Evolutionary conservation across 2,329 filamentous ascomycete genomes (phyloP), one percentile per base, ranked within the genome.

Genomic region (Xylaria sp.): DNA sequence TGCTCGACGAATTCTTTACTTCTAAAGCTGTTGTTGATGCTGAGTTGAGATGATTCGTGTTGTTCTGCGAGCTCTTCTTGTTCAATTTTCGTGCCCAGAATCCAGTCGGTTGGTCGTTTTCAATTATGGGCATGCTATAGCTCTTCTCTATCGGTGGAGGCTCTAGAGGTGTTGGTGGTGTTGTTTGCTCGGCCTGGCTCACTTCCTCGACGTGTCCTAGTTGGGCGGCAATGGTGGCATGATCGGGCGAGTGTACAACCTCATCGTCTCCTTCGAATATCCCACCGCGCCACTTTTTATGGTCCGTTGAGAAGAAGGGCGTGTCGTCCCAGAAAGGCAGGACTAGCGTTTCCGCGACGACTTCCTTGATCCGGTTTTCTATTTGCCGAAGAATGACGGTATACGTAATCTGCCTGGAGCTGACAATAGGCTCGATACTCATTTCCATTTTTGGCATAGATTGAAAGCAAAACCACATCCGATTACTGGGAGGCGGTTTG

Each of bases 251-350:
- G 37, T 72, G 69, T 25, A 77, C 74, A 2, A 83, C 78, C 1
- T 76, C 78, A 63, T 83, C 79, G 47, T 87, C 85, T 27, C 82
- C 81, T 31, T 84, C 81, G 71, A 87, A 99, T 19, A 98, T 90
- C 0, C 95, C 95, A 10, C 94, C 95, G 68, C 95, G 85, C 82
- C 92, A 93, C 19, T 81, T 78, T 74, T 97, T 92, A 58, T 86
- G 81, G 58, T 88, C 83, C 0, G 93, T 98, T 69, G 90, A 87
- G 73, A 92, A 90, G 75, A 99, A 98, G 0, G 95, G 93, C 23
- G 92, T 85, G 73, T 99, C 95, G 67, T 99, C 95, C 94, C 95
- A 99, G 73, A 96, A 96, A 0, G 95, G 95, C 58, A 90, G 81
- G 2, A 99, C 95, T 19, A 98, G 76, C 1, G 93, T 97, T 77